Base-by-base conservation (phyloP, 2,329 filamentous ascomycete species). In the Thermothelomyces thermophilus region DNA sequence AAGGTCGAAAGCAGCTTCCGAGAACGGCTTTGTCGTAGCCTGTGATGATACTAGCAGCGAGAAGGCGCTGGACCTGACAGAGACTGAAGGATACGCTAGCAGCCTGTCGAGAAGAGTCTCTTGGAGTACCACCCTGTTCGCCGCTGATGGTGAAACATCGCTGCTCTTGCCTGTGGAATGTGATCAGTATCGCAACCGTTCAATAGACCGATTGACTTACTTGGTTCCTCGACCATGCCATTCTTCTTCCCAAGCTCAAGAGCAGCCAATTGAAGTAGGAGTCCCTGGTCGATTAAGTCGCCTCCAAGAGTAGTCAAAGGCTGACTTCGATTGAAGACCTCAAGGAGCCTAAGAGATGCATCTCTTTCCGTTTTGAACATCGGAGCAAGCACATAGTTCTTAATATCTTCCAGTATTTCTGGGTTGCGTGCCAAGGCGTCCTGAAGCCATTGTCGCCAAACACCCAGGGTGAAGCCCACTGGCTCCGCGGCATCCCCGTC, bases 11-110 rank as follows among this genome's bases (percentile, higher is more conserved):
- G 83, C 76, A 9, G 71, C 73, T 0, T 68, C 60, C 0, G 83
- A 83, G 46, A 94, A 83, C 1, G 89, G 85, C 46, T 80, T 82
- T 3, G 86, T 89, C 1, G 84, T 84, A 2, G 86, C 81, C 9
- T 83, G 80, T 0, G 88, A 91, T 9, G 84, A 83, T 11, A 89
- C 80, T 7, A 95, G 75, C 11, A 96, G 76, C 24, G 88, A 88
- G 33, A 96, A 76, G 0, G 87, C 87, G n/a, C 90, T 79, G 20
- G 90, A 79, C 24, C 90, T 82, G 46, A 91, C 83, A 55, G 81
- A 73, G 59, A 80, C 71, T 59, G 80, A 80, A 36, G 73, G 73
- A 67, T 79, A 74, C 2, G 70, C 69, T 26, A 84, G 64, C 3
- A 84, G 72, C 30, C 62, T 67, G 33, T 77, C 74, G 7, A 85